phyloP scores from a whole-genome alignment of 257 asterid species.

The Solanum pimpinellifolium region DNA sequence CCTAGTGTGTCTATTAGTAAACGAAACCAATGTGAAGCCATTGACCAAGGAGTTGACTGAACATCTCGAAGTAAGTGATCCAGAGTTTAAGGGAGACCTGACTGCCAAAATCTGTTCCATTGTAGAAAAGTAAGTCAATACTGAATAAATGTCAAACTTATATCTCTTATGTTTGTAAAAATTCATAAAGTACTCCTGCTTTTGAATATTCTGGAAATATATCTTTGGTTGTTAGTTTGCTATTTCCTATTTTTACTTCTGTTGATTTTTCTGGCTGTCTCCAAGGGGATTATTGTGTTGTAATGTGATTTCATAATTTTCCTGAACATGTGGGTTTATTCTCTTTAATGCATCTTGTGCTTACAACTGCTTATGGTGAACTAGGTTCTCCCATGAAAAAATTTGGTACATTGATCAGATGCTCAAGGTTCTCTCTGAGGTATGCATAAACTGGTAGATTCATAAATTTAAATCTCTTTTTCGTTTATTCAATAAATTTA shows the following conservation, averaged over 20 bases:
- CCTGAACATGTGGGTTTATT: not conserved
- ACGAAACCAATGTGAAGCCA: slow-evolving; percentile 80
- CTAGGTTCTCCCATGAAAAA: slow-evolving; percentile 89
- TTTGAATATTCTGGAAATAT: not conserved
- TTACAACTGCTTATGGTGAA: slow-evolving; percentile 1
- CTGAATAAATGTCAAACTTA: not conserved
- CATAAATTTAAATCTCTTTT: not conserved
- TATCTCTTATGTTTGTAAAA: not conserved
- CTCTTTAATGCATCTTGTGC: not conserved
- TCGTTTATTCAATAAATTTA: not conserved
- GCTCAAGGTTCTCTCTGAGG: slow-evolving; percentile 93
- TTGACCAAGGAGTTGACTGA: slow-evolving; percentile 87
- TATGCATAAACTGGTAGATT: slow-evolving; percentile 10
- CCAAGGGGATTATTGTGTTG: not conserved
- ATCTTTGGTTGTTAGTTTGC: not conserved
- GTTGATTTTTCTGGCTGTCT: not conserved
- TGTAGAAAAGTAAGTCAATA: slow-evolving; percentile 82
- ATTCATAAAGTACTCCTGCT: not conserved
- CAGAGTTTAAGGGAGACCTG: slow-evolving; percentile 85
- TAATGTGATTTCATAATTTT: not conserved
- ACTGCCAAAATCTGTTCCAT: slow-evolving; percentile 90
- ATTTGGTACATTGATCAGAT: slow-evolving; percentile 93
- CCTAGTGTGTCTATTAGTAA: slow-evolving; percentile 77
- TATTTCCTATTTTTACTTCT: not conserved
- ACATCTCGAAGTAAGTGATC: slow-evolving; percentile 81